phyloP scores from a whole-genome alignment of 106 monocot species.

The Dioscorea zingiberensis region DNA sequence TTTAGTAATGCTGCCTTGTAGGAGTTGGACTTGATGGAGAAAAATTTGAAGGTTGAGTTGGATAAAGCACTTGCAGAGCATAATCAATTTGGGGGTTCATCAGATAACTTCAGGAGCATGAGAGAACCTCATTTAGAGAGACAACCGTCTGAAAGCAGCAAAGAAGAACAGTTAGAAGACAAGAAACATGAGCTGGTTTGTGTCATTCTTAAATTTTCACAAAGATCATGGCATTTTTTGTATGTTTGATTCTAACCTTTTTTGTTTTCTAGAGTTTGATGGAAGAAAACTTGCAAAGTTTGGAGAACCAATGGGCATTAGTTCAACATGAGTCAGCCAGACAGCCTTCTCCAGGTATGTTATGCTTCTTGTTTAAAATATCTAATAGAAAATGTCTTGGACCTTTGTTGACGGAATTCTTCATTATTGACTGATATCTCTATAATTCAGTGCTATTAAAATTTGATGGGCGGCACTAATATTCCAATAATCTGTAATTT shows the following conservation, averaged over 20 bases:
- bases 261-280: conserved; percentile 35
- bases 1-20: conserved; percentile 10
- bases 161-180: conserved; percentile 45
- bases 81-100: conserved; percentile 21
- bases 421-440: not conserved
- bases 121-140: conserved; percentile 24
- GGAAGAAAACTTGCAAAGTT: conserved; percentile 45
- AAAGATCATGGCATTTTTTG: not conserved
- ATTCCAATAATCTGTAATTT: too few relatives aligned
- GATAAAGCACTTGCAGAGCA: conserved; percentile 31
- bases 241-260: not conserved
- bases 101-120: conserved; percentile 10
- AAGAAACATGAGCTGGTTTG: conserved; percentile 70
- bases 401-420: not conserved
- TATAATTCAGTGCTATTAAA: not conserved
- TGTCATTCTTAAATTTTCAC: not conserved
- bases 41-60: conserved; percentile 32
- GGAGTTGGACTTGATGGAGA: conserved; percentile 53
- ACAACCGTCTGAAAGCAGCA: conserved; percentile 20
- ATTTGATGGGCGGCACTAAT: too few relatives aligned
- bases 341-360: conserved; percentile 61
- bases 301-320: conserved; percentile 49
- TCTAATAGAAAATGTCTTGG: not conserved
- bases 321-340: conserved; percentile 56
- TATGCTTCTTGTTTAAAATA: not conserved